phyloP scores from a whole-genome alignment of 768 basidiomycete species.

The Tulasnella sp. region DNA sequence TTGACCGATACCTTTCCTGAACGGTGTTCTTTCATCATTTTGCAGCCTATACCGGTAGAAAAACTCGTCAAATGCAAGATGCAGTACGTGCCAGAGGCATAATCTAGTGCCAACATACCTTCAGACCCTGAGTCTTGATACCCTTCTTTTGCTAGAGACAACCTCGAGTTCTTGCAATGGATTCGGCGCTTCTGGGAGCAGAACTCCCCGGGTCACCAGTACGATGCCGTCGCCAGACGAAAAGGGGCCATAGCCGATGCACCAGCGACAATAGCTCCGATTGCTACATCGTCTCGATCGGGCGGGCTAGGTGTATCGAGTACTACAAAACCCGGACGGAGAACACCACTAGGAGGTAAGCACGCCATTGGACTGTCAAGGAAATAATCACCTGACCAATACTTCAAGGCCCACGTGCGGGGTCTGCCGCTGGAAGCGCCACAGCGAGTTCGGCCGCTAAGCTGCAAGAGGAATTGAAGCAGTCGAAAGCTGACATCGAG shows the following conservation, averaged over 20 bases:
- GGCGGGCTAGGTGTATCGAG: background rate
- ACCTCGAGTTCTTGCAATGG: conserved; percentile 98
- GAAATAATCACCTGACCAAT: background rate
- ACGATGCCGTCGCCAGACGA: conserved; percentile 73
- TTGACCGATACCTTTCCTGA: background rate
- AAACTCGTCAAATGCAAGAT: conserved; percentile 95
- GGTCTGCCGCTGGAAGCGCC: conserved; percentile 30
- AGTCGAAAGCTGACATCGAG: conserved; percentile 70
- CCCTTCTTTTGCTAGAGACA: conserved; percentile 48
- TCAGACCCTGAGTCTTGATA: background rate
- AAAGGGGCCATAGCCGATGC: conserved; percentile 58
- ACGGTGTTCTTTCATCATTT: background rate
- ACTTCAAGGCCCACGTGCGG: conserved; percentile 10
- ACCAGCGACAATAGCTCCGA: conserved; percentile 66
- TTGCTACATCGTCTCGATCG: conserved; percentile 24
- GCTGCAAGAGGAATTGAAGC: conserved; percentile 66
- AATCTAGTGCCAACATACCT: background rate
- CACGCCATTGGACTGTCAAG: background rate
- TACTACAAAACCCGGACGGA: conserved; percentile 1
- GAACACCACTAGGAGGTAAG: conserved; percentile 18
- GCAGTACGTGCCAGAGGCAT: conserved; percentile 51
- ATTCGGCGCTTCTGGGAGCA: conserved; percentile 90
- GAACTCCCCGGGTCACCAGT: conserved; percentile 76
- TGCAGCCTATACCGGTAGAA: conserved; percentile 88
- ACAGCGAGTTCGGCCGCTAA: conserved; percentile 27